Conservation (phyloP, 2,329 filamentous ascomycete species). For the Calonectria honghensis region DNA sequence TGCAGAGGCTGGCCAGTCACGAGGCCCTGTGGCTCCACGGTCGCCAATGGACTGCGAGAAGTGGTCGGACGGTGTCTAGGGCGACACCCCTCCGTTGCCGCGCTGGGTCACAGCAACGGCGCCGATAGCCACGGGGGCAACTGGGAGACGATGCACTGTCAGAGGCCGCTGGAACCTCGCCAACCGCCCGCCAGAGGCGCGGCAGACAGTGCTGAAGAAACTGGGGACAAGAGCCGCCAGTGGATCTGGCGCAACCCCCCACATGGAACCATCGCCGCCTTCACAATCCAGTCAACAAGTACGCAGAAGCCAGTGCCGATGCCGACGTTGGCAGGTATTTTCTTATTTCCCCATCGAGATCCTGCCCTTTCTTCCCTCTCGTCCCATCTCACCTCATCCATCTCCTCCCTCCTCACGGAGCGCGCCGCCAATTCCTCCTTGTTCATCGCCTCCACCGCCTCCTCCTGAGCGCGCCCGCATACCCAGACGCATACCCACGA, state of each 20-base stretch:
- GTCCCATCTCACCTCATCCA: slow-evolving; percentile 23
- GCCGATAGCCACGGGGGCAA: not conserved
- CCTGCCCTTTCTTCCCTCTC: slow-evolving; percentile 28
- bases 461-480: slow-evolving; percentile 42
- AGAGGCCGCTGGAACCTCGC: slow-evolving; percentile 5
- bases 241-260: slow-evolving; percentile 33
- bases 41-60: slow-evolving; percentile 51
- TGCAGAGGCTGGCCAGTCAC: slow-evolving; percentile 51
- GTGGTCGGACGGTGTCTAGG: slow-evolving; percentile 27
- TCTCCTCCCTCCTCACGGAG: slow-evolving; percentile 39
- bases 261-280: slow-evolving; percentile 41
- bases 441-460: slow-evolving; percentile 44
- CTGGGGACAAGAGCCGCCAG: slow-evolving; percentile 32
- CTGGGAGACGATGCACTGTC: slow-evolving; percentile 8
- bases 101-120: not conserved
- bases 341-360: slow-evolving; percentile 37
- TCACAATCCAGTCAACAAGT: slow-evolving; percentile 28
- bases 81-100: slow-evolving; percentile 23
- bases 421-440: slow-evolving; percentile 34
- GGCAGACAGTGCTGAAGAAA: slow-evolving; percentile 27
- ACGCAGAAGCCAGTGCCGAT: slow-evolving; percentile 12
- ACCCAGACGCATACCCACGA: not conserved
- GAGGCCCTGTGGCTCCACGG: slow-evolving; percentile 52
- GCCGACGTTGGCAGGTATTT: slow-evolving; percentile 28
- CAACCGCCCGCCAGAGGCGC: not conserved